Evolutionary conservation across 345 rosid species (phyloP), one percentile per base, ranked within the genome.

Genomic region (Nasturtium officinale): DNA sequence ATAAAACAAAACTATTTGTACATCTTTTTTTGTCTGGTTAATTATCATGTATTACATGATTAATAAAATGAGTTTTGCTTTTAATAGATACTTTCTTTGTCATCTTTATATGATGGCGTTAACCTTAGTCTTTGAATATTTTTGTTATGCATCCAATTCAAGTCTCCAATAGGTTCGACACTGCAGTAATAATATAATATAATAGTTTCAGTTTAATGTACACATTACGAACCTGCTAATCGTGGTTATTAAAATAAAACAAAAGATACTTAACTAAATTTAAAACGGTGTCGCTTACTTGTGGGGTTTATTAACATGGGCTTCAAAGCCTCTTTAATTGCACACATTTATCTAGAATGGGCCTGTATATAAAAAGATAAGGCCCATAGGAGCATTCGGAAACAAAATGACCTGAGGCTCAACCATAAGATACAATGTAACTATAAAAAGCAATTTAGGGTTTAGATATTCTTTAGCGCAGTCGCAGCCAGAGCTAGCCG

Each of bases 371-470:
- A 6, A 45, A 43, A 16, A 16, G 18, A 16, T 2, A 45, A 45
- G 20, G 50, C 50, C 21, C 21, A n/a, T 45, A 16, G 16, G 4
- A 45, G 21, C 21, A 6, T 0, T 16, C 10, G 21, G 0, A 15
- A n/a, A 45, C 10, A 45, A 45, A 45, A 45, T n/a, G 20, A 45
- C 50, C 50, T 16, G 50, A 45, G 21, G 10, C 50, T 45, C 20
- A 18, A 45, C 21, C 43, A 57, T 17, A 32, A 57, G 42, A 17
- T 32, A 21, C 13, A 28, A 30, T 11, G 20, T n/a, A 42, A 42
- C 40, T 56, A 61, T 12, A 30, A 18, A 10, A 5, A 57, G 43
- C 26, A 30, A 11, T 30, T 50, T 65, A 60, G 65, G 65, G 65
- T 60, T 60, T 60, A 11, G 18, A 20, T 6, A 12, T 0, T 60